Percentiles rank a stretch among this genome's conserved stretches.
Evolutionary conservation across 768 basidiomycete species (phyloP).

Genomic region (Phaeotremella fagi): DNA sequence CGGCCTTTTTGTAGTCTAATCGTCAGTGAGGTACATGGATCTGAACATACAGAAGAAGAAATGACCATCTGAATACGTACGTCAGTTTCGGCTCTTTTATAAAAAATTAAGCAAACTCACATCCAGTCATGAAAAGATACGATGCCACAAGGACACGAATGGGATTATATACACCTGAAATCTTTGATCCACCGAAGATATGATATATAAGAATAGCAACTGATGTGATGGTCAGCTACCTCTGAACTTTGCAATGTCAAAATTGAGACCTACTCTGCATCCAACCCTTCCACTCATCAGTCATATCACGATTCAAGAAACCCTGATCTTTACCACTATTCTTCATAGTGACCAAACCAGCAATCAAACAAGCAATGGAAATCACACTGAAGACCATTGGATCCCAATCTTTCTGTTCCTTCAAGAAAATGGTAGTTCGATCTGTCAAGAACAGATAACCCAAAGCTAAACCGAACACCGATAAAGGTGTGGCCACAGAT

Average conservation of each 20-base stretch:
- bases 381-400: slow-evolving; percentile 61
- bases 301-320: slow-evolving; percentile 85
- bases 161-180: slow-evolving; percentile 89
- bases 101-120: slow-evolving; percentile 59
- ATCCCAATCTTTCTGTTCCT: slow-evolving; percentile 81
- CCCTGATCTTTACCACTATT: slow-evolving; percentile 76
- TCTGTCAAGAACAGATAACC: slow-evolving; percentile 73
- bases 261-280: slow-evolving; percentile 72
- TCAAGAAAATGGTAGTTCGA: slow-evolving; percentile 78
- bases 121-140: slow-evolving; percentile 90
- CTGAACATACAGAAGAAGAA: slow-evolving; percentile 60
- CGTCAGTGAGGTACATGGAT: not conserved
- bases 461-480: slow-evolving; percentile 64
- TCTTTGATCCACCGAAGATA: slow-evolving; percentile 80
- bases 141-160: slow-evolving; percentile 81
- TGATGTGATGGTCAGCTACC: no score
- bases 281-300: slow-evolving; percentile 98
- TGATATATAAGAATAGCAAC: slow-evolving; percentile 90
- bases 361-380: slow-evolving; percentile 54
- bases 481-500: slow-evolving; percentile 50
- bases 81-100: not conserved
- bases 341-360: slow-evolving; percentile 64
- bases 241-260: no score
- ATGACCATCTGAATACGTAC: slow-evolving; percentile 55
- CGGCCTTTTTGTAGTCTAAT: slow-evolving; percentile 72